Evolutionary conservation across 768 basidiomycete species (phyloP), one percentile per base, ranked within the genome.

Genomic region (Xerocomus spinulosus): DNA sequence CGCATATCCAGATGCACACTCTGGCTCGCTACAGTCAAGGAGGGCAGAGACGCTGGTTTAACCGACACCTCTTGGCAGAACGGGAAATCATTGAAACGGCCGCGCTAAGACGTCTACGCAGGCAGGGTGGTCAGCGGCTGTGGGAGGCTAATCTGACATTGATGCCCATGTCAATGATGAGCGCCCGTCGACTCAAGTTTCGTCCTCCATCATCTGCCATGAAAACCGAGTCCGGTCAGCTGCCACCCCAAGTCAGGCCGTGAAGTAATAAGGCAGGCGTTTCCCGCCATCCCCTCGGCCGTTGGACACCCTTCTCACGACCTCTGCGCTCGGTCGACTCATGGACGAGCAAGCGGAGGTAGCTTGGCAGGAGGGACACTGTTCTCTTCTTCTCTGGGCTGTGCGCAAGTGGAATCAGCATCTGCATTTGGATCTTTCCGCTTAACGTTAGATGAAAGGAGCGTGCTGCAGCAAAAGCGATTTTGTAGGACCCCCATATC

Each of bases 401-500:
- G 56, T 58, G 60, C 52, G 49, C 43, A 17, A 37, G 49, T 59
- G 59, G 54, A 62, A 49, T 59, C 56, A 56, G n/a, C 60, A 67
- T 65, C 63, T 60, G 45, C 66, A 59, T 64, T 42, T 46, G 23
- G 60, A 60, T 64, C 61, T 68, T 60, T 68, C 67, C 67, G 55
- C 62, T 65, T 67, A 58, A 34, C 66, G 64, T 66, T 62, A 64
- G 52, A 67, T 68, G 62, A 67, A 67, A 60, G 54, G 52, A 53
- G 61, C 61, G 59, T 61, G 65, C 60, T 54, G 53, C 47, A 54
- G 44, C 54, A 51, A 48, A 52, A 48, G 52, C 3, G 50, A 45
- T 61, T 57, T 53, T 65, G 53, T 44, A 54, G 52, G 56, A 43
- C 41, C 53, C 49, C 53, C 50, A 57, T 62, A 63, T 61, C 65